These are phyloP conservation scores for Daldinia eschscholtzii DNA, from an alignment of 2,329 filamentous ascomycete species.

Conservation along the genomic window DNA sequence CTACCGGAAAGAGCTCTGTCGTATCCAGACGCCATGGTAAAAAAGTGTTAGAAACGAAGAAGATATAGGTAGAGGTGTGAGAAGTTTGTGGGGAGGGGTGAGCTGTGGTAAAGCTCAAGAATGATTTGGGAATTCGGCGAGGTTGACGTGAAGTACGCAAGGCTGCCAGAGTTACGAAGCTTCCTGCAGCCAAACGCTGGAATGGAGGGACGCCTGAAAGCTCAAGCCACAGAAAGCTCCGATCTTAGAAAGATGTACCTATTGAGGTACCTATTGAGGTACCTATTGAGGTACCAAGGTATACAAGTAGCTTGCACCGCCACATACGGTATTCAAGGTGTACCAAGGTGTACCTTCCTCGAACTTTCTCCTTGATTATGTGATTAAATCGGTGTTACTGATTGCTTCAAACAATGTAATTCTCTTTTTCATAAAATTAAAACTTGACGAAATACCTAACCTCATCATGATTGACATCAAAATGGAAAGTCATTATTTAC, in stretches of 20 bases:
- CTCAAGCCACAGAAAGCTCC: conserved; percentile 38
- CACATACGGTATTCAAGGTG: background rate
- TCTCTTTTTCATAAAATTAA: background rate
- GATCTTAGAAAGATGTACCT: background rate
- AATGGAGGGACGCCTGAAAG: conserved; percentile 18
- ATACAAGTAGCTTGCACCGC: background rate
- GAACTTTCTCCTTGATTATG: background rate
- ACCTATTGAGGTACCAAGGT: background rate
- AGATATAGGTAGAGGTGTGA: conserved; percentile 25
- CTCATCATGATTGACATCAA: background rate
- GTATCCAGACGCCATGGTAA: conserved; percentile 89
- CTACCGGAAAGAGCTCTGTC: conserved; percentile 98
- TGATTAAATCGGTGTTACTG: background rate
- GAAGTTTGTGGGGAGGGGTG: conserved; percentile 29
- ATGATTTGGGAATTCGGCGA: conserved; percentile 2
- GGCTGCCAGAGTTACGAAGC: conserved; percentile 46
- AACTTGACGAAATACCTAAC: background rate
- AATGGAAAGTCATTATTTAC: background rate
- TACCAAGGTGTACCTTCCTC: too few relatives aligned
- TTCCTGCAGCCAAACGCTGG: conserved; percentile 31
- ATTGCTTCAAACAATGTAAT: background rate
- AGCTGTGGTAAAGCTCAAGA: conserved; percentile 28
- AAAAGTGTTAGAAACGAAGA: conserved; percentile 23
- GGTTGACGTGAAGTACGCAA: conserved; percentile 29
- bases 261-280: too few relatives aligned